phyloP scores from a whole-genome alignment of 2,329 filamentous ascomycete species.

The Cercospora sojina region DNA sequence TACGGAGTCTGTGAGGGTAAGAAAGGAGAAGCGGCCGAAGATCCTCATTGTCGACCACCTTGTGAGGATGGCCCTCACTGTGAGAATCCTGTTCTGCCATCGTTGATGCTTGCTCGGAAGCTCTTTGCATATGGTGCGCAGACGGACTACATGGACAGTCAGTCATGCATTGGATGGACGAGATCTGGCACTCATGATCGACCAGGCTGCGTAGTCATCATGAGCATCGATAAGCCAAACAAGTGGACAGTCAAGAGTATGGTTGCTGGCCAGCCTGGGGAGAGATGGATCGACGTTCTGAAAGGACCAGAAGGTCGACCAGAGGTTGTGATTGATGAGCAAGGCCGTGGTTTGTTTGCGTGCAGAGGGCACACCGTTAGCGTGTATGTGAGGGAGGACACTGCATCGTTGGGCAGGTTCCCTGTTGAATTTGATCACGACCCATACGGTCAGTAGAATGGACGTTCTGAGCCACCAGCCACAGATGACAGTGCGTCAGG shows the following conservation, averaged over 20 bases:
- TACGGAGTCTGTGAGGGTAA: slow-evolving; percentile 57
- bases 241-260: slow-evolving; percentile 52
- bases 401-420: slow-evolving; percentile 52
- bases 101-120: slow-evolving; percentile 61
- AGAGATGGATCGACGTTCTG: slow-evolving; percentile 63
- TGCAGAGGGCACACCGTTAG: slow-evolving; percentile 56
- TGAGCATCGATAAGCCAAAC: slow-evolving; percentile 32
- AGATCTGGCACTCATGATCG: slow-evolving; percentile 49
- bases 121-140: slow-evolving; percentile 67
- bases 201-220: slow-evolving; percentile 37
- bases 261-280: slow-evolving; percentile 60
- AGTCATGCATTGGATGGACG: slow-evolving; percentile 63
- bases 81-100: slow-evolving; percentile 46
- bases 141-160: slow-evolving; percentile 61
- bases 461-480: not conserved
- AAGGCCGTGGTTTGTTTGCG: slow-evolving; percentile 60
- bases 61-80: not conserved
- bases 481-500: not conserved
- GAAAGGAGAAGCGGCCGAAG: slow-evolving; percentile 46
- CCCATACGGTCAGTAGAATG: slow-evolving; percentile 19
- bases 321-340: slow-evolving; percentile 58
- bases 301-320: slow-evolving; percentile 54
- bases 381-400: slow-evolving; percentile 61
- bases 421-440: slow-evolving; percentile 21
- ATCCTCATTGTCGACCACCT: slow-evolving; percentile 42